A percentile compares a stretch with the other conserved stretches of the same genome.
Conservation (phyloP, 2,329 filamentous ascomycete species). For the Ophiostoma fasciatum region DNA sequence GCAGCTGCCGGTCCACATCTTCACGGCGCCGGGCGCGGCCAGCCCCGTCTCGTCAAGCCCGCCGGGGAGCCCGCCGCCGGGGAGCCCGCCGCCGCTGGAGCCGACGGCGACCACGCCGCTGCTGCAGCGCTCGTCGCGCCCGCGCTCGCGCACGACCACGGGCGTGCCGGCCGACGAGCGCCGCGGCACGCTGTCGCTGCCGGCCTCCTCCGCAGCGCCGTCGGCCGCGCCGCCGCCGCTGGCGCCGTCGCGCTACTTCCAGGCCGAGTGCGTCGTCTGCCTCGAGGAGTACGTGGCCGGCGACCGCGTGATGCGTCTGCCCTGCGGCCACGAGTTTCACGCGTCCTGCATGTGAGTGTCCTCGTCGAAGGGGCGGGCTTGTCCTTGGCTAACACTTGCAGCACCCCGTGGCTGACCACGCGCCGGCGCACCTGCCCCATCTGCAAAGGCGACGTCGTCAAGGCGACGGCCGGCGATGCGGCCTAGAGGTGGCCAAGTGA, state of each 20-base stretch:
- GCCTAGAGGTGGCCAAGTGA: not conserved
- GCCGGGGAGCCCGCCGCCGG: conserved; percentile 39
- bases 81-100: conserved; percentile 45
- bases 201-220: conserved; percentile 20
- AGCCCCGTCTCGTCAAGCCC: conserved; percentile 3
- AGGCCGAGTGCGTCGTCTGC: conserved; percentile 89
- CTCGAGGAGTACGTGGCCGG: conserved; percentile 93
- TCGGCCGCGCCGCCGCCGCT: conserved; percentile 18
- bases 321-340: conserved; percentile 96
- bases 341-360: conserved; percentile 95
- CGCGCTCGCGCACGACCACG: conserved; percentile 51
- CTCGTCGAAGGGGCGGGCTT: no score
- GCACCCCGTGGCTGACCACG: conserved; percentile 92
- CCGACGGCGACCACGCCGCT: conserved; percentile 65
- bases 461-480: conserved; percentile 13
- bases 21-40: conserved; percentile 55
- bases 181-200: conserved; percentile 27
- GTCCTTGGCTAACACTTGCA: conserved; percentile 22
- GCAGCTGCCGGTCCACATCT: conserved; percentile 84
- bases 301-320: conserved; percentile 87
- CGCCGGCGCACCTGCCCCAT: conserved; percentile 94
- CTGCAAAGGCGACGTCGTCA: conserved; percentile 92
- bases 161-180: conserved; percentile 39
- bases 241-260: conserved; percentile 24
- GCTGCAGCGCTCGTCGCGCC: conserved; percentile 51